Conservation (phyloP, 805 yeast genomes). For the Saturnispora diversa region DNA sequence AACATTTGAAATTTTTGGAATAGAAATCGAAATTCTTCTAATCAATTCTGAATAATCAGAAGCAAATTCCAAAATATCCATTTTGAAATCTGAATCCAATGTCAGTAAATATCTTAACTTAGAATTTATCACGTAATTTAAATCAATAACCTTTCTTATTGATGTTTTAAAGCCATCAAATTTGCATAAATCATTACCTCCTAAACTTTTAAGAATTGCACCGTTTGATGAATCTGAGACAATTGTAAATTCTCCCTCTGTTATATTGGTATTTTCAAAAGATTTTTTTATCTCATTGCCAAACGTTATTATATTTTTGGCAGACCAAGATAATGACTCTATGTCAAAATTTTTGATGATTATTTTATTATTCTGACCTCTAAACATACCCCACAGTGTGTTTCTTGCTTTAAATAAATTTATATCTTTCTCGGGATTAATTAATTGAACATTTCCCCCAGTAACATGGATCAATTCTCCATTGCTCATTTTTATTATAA, state of each 20-base stretch:
- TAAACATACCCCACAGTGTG: slow-evolving; percentile 7
- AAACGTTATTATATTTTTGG: background rate
- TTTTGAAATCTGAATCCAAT: slow-evolving; percentile 10
- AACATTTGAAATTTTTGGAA: background rate
- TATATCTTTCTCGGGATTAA: background rate
- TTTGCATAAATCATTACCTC: slow-evolving; percentile 8
- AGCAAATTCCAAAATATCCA: slow-evolving; percentile 9
- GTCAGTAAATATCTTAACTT: slow-evolving; percentile 10
- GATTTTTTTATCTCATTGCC: too few species aligned
- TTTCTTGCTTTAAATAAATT: slow-evolving; percentile 10
- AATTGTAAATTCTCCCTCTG: slow-evolving; percentile 7
- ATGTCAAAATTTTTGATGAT: slow-evolving; percentile 1
- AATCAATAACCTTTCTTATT: slow-evolving; percentile 9
- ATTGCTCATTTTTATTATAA: slow-evolving; percentile 19
- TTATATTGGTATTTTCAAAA: background rate
- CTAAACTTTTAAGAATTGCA: background rate
- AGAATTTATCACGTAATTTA: slow-evolving; percentile 12
- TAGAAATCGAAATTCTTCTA: slow-evolving; percentile 5
- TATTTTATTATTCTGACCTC: background rate
- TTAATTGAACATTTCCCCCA: slow-evolving; percentile 12
- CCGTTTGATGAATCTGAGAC: background rate
- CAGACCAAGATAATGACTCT: slow-evolving; percentile 3
- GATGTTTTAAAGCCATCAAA: slow-evolving; percentile 4
- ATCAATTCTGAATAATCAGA: background rate
- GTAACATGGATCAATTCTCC: slow-evolving; percentile 16